phyloP scores from a whole-genome alignment of 805 yeast genomes.

The Scheffersomyces spartinae region DNA sequence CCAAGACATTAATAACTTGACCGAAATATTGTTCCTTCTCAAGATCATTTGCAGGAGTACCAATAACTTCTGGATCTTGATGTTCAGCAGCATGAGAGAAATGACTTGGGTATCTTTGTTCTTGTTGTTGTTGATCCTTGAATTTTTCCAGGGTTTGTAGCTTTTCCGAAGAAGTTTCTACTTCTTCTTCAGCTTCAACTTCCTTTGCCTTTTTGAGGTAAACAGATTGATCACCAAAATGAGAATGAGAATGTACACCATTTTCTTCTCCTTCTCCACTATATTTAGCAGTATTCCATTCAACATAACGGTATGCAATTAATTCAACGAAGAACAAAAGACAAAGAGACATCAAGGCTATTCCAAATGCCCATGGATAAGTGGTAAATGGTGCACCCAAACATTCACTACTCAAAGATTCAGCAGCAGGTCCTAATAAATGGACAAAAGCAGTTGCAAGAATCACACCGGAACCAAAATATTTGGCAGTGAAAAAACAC shows the following conservation, averaged over 20 bases:
- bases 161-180: slow-evolving; percentile 4
- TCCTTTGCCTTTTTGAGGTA: slow-evolving; percentile 18
- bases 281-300: slow-evolving; percentile 16
- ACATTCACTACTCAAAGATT: slow-evolving; percentile 44
- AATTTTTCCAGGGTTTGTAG: slow-evolving; percentile 1
- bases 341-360: slow-evolving; percentile 39
- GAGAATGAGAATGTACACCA: slow-evolving; percentile 37
- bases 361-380: slow-evolving; percentile 47
- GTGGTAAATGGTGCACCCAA: slow-evolving; percentile 45
- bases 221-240: slow-evolving; percentile 35
- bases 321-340: slow-evolving; percentile 42
- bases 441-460: slow-evolving; percentile 76
- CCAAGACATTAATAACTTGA: slow-evolving; percentile 44
- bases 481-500: slow-evolving; percentile 59
- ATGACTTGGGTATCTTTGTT: slow-evolving; percentile 25
- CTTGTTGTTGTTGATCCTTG: slow-evolving; percentile 1
- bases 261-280: slow-evolving; percentile 11
- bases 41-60: slow-evolving; percentile 20
- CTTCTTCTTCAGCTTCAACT: slow-evolving; percentile 6
- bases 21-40: slow-evolving; percentile 40
- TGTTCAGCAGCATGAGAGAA: slow-evolving; percentile 32
- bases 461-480: slow-evolving; percentile 78
- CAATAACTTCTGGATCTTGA: slow-evolving; percentile 30
- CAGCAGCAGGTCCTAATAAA: slow-evolving; percentile 57
- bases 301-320: slow-evolving; percentile 36